Evolutionary conservation across 768 basidiomycete species (phyloP), one percentile per base, ranked within the genome.

Genomic region (Suillus decipiens): DNA sequence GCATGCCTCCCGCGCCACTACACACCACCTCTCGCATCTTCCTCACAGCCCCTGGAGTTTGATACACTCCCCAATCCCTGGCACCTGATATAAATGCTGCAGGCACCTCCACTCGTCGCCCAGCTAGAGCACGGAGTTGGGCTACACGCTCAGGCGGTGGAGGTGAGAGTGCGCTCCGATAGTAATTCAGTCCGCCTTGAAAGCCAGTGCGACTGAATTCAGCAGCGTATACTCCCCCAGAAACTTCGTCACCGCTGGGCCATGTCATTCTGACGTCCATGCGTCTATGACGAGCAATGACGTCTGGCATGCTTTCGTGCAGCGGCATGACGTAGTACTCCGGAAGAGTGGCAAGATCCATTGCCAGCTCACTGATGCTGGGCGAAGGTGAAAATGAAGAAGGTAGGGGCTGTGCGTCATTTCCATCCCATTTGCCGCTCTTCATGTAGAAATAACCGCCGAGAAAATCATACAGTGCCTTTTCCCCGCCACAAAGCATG

Each of bases 31-130:
- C 68, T 24, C 68, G 74, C 86, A 86, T 84, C 69, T 72, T 73
- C 43, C 82, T 80, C 37, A 75, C 63, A 1, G 77, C 81, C 0
- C 83, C 83, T 3, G 85, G 86, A 0, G 62, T 61, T 71, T 87
- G 86, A 66, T 81, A 84, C n/a, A 80, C 77, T 0, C 86, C 86
- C 87, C 87, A 88, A 70, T 88, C 88, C 63, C 79, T 75, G 58
- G 70, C 74, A 1, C 87, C 87, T 1, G 82, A 74, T 12, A 89
- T 66, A 69, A 84, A 89, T 78, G 84, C 84, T 1, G 83, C 83
- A 19, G 86, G 85, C 5, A 86, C 76, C 36, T 77, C 73, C 9
- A 87, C 79, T 59, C 69, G 76, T 71, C 77, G 82, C 56, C 78
- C 80, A 17, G 77, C 66, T 61, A 87, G 85, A 34, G 81, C 72